Percentiles rank a stretch among this genome's conserved stretches.
phyloP scores from a whole-genome alignment of 495 filamentous ascomycete genomes.

The Penicillium silybi region DNA sequence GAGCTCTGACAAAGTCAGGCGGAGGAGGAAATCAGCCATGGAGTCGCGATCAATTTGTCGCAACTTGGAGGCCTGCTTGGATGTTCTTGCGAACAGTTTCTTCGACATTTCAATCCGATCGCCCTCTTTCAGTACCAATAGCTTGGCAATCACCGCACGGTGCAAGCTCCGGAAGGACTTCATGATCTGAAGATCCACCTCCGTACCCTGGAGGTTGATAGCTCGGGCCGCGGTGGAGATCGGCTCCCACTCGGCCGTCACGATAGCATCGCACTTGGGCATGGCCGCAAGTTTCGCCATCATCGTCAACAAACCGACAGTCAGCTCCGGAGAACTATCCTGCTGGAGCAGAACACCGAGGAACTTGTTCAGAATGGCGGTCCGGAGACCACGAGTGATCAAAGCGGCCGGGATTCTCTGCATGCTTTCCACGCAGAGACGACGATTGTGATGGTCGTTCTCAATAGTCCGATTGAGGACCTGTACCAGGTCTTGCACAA shows the following conservation, averaged over 20 bases:
- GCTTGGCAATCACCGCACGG: slow-evolving; percentile 33
- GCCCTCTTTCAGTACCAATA: slow-evolving; percentile 34
- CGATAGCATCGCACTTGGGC: slow-evolving; percentile 36
- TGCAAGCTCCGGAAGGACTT: slow-evolving; percentile 41
- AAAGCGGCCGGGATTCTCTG: slow-evolving; percentile 37
- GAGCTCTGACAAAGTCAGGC: slow-evolving; percentile 38
- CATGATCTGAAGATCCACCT: slow-evolving; percentile 41
- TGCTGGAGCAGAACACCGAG: slow-evolving; percentile 31
- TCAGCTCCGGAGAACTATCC: slow-evolving; percentile 26
- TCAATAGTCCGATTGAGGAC: slow-evolving; percentile 36
- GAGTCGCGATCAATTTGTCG: slow-evolving; percentile 36
- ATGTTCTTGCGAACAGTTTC: slow-evolving; percentile 32
- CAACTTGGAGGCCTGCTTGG: slow-evolving; percentile 33
- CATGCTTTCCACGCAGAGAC: slow-evolving; percentile 38
- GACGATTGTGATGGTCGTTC: slow-evolving; percentile 25
- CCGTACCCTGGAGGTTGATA: slow-evolving; percentile 30
- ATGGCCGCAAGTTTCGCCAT: slow-evolving; percentile 43
- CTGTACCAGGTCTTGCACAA: slow-evolving; percentile 32
- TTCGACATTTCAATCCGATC: slow-evolving; percentile 35
- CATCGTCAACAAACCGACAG: slow-evolving; percentile 35
- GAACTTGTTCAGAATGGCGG: slow-evolving; percentile 34
- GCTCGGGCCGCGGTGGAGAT: slow-evolving; percentile 38
- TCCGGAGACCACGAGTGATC: slow-evolving; percentile 37
- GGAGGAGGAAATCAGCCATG: slow-evolving; percentile 39
- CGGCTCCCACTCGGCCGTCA: slow-evolving; percentile 41